Conservation (phyloP, 1,139 yeast species). For the Debaryomyces singareniensis region DNA sequence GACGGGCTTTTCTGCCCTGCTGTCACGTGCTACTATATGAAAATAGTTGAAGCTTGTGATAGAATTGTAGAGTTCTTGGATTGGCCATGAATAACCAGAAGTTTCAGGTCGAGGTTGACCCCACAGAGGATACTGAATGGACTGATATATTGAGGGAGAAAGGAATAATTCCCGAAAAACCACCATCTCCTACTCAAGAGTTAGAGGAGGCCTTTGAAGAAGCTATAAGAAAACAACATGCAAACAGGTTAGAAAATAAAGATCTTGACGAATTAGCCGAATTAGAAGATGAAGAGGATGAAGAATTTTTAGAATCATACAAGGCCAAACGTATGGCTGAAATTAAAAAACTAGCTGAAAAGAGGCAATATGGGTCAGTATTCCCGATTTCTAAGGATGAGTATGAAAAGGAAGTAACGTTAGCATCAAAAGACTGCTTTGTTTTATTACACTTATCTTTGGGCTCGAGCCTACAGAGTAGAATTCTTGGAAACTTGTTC, state of each 20-base stretch:
- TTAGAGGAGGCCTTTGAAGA: conserved; percentile 84
- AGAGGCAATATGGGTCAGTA: conserved; percentile 71
- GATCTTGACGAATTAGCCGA: conserved; percentile 77
- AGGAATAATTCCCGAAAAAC: conserved; percentile 88
- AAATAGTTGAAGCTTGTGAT: not conserved
- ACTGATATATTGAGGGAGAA: conserved; percentile 86
- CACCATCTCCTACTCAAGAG: conserved; percentile 83
- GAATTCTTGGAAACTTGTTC: conserved; percentile 57
- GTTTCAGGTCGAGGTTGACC: conserved; percentile 85
- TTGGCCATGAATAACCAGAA: conserved; percentile 30
- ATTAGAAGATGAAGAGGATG: conserved; percentile 75
- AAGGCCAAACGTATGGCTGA: conserved; percentile 73
- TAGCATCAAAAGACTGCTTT: conserved; percentile 53
- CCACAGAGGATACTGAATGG: conserved; percentile 97
- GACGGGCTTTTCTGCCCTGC: not conserved
- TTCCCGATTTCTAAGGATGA: conserved; percentile 79
- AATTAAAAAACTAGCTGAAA: conserved; percentile 51
- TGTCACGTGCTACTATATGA: not conserved
- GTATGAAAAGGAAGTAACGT: conserved; percentile 78
- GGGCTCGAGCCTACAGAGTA: conserved; percentile 65
- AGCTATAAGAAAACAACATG: conserved; percentile 71
- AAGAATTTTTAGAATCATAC: conserved; percentile 65
- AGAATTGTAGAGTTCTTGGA: not conserved
- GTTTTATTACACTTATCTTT: conserved; percentile 78
- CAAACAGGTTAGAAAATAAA: conserved; percentile 65